Evolutionary conservation across 257 asterid genomes (phyloP).

Genomic region (Plectranthus barbatus): DNA sequence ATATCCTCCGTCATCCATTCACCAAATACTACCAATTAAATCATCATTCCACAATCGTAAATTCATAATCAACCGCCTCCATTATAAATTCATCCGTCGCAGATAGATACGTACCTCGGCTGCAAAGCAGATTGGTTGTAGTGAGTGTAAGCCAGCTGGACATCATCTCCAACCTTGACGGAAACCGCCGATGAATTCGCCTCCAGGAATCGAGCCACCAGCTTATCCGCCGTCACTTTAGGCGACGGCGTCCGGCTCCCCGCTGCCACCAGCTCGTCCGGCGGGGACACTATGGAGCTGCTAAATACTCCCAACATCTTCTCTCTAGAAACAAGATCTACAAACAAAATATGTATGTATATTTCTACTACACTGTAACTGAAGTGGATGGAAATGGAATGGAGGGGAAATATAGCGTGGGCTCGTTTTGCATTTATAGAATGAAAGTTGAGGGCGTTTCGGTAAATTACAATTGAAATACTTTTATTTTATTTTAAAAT

Average conservation of each 20-base stretch:
- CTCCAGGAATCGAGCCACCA: conserved; percentile 64
- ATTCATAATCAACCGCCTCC: neutral
- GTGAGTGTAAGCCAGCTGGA: conserved; percentile 74
- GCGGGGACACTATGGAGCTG: conserved; percentile 76
- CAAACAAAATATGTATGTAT: neutral
- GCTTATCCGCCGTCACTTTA: conserved; percentile 70
- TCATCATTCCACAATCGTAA: neutral
- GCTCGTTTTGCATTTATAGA: conserved; percentile 42
- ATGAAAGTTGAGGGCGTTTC: conserved; percentile 16
- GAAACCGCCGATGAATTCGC: conserved; percentile 70
- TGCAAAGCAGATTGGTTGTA: conserved; percentile 47
- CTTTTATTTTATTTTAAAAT: neutral
- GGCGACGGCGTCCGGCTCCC: conserved; percentile 99
- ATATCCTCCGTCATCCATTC: conserved; percentile 3
- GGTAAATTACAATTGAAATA: conserved; percentile 13
- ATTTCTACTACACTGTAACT: conserved; percentile 11
- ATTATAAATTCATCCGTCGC: neutral
- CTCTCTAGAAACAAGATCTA: neutral
- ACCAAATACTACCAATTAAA: neutral
- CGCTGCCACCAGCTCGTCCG: conserved; percentile 97
- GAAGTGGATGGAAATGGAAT: conserved; percentile 18
- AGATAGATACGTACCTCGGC: conserved; percentile 55
- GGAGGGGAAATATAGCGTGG: conserved; percentile 14
- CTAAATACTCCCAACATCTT: conserved; percentile 89
- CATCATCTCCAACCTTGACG: conserved; percentile 72